Evolutionary conservation across 176 grass and related monocot species (phyloP), one percentile per base, ranked within the genome.

Genomic region (Themeda triandra): DNA sequence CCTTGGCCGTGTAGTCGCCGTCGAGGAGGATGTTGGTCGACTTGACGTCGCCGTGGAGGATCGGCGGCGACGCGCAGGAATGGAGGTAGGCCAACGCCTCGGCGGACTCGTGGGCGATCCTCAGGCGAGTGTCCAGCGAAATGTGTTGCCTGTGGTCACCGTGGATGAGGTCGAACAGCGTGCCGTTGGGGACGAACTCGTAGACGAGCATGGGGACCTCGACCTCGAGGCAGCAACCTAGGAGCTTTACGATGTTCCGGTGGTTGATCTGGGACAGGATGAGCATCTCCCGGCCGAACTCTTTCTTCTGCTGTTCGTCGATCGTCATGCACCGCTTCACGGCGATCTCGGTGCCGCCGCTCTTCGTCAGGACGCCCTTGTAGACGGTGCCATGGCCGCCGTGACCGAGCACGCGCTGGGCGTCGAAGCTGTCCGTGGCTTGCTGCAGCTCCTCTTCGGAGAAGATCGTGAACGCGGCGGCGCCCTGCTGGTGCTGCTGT

Each of bases 41-140:
- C 46, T 75, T 75, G 72, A 75, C 72, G 31, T 75, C 72, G 19
- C 72, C 72, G 11, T 75, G 72, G 45, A 75, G 72, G 72, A 75
- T 75, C 6, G 72, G 72, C 11, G 72, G 72, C 0, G 72, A 75
- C 5, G 72, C 72, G 19, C 27, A 75, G 5, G 72, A 53, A 13
- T 75, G 72, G 72, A 75, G 72, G 45, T 75, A 53, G 2, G 44
- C 28, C 45, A 75, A 6, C 5, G 72, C 72, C 28, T 75, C 72
- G 17, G 72, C 72, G 3, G 72, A 53, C 45, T 75, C 72, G 6
- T 53, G 13, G 29, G 72, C 72, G 17, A 75, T 75, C 72, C 72
- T 75, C 28, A 75, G 11, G 72, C 72, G 72, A 53, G 72, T 53
- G 29, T 48, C 17, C 28, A 75, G 31, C 28, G 72, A 75, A 10